Conservation (phyloP, 192 early-diverging fungal species). For the Entomortierella chlamydospora region DNA sequence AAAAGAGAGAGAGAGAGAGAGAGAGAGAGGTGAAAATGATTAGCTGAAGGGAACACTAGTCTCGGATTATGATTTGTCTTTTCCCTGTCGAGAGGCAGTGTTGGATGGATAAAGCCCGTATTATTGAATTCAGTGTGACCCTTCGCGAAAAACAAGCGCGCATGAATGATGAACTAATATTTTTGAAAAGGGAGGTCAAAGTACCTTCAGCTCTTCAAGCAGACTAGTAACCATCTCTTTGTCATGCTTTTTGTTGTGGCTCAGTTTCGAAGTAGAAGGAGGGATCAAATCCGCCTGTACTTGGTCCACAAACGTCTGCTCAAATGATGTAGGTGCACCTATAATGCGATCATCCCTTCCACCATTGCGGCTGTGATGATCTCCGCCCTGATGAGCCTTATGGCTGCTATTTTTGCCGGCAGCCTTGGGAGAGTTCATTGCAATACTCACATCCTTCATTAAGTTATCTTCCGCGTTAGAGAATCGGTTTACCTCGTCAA, state of each 20-base stretch:
- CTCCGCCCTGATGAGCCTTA: background rate
- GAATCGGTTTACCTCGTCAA: constrained; percentile 49
- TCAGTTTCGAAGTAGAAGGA: constrained; percentile 1
- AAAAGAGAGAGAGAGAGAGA: background rate
- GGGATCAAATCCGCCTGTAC: constrained; percentile 25
- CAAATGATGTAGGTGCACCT: constrained; percentile 12
- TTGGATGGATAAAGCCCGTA: too few species aligned
- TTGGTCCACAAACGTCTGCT: constrained; percentile 23
- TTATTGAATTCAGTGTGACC: too few species aligned
- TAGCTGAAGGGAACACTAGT: too few species aligned
- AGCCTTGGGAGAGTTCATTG: constrained; percentile 5
- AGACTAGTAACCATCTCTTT: constrained; percentile 37
- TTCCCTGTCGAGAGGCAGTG: too few species aligned
- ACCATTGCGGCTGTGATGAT: background rate
- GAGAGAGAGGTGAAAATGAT: background rate
- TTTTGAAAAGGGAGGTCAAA: too few species aligned
- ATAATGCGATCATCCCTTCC: background rate
- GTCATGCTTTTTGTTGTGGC: background rate
- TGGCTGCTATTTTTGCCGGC: background rate
- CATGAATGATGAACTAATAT: too few species aligned
- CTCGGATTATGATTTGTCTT: too few species aligned
- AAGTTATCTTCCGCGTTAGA: constrained; percentile 34
- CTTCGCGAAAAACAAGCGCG: too few species aligned
- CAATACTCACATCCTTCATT: constrained; percentile 30
- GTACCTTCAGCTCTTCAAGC: constrained; percentile 48